These are phyloP conservation scores for Dendrobium huoshanense DNA, from an alignment of 106 monocot genomes.

Conservation along the genomic window DNA sequence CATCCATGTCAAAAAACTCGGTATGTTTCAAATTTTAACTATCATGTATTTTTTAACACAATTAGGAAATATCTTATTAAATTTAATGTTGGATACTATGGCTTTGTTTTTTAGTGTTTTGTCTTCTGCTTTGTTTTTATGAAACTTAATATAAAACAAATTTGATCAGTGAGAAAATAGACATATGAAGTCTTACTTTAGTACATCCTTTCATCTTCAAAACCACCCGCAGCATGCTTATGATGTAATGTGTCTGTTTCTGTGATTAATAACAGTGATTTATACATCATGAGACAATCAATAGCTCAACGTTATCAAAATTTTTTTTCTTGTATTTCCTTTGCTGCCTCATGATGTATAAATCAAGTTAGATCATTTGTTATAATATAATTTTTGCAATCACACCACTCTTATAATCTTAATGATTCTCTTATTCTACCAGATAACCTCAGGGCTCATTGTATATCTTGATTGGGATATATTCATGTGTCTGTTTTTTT, in stretches of 20 bases:
- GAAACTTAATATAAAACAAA: neutral
- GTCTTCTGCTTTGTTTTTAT: neutral
- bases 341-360: neutral
- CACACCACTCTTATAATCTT: neutral
- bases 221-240: neutral
- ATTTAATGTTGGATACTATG: neutral
- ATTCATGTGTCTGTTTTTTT: neutral
- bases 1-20: constrained; percentile 22
- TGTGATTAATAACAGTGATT: neutral
- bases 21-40: neutral
- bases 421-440: neutral
- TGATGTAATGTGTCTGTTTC: neutral
- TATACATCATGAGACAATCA: neutral
- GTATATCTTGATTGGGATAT: neutral
- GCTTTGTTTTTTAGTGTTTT: neutral
- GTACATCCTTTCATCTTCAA: neutral
- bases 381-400: neutral
- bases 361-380: neutral
- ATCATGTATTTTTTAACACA: constrained; percentile 1
- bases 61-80: neutral
- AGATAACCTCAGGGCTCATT: neutral
- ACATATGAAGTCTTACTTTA: neutral
- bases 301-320: neutral
- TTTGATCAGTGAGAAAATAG: neutral
- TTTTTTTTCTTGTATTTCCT: neutral